Evolutionary conservation across 345 rosid species (phyloP).

Genomic region (Salix viminalis): DNA sequence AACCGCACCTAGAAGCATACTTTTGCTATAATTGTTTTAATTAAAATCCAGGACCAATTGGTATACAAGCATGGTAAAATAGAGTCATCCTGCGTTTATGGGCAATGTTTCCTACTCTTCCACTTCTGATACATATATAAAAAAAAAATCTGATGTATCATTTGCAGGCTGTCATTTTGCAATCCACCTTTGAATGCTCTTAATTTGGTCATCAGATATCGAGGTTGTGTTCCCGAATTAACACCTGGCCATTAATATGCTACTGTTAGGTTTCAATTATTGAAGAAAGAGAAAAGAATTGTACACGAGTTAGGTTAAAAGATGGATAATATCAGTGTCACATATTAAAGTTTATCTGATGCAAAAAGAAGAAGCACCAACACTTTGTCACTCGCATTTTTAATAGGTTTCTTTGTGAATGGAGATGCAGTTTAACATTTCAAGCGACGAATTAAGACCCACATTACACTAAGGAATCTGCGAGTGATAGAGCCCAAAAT

Average conservation of each 20-base stretch:
- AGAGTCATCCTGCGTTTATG: neutral
- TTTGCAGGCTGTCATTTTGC: neutral
- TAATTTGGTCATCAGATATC: neutral
- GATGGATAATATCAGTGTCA: neutral
- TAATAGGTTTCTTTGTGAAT: neutral
- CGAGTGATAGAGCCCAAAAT: no score
- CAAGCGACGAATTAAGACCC: neutral
- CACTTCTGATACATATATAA: neutral
- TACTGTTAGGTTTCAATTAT: neutral
- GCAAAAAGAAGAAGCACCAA: neutral
- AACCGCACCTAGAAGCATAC: neutral
- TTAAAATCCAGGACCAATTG: neutral
- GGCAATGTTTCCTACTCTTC: neutral
- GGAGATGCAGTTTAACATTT: constrained; percentile 9
- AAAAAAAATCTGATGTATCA: neutral
- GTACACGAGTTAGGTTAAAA: neutral
- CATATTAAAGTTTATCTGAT: neutral
- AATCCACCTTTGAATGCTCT: neutral
- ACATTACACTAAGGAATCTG: no score
- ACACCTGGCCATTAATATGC: no score
- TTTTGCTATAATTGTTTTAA: neutral
- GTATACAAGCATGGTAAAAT: no score
- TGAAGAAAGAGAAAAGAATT: neutral
- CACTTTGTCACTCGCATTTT: no score
- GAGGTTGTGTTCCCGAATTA: neutral